Conservation (phyloP, 768 basidiomycete genomes). For the Pulveroboletus sp. region DNA sequence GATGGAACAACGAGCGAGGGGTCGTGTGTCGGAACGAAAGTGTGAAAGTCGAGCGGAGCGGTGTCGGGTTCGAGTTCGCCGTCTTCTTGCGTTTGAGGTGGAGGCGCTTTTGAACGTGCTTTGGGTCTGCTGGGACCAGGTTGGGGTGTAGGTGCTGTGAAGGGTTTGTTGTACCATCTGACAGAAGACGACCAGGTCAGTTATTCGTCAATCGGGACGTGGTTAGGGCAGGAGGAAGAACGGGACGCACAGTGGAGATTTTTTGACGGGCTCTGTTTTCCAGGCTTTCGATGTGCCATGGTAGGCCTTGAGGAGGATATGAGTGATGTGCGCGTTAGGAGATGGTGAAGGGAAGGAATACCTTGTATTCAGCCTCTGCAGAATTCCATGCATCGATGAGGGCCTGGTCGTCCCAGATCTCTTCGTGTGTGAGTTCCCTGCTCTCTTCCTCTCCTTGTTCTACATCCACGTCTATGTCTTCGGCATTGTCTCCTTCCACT, state of each 20-base stretch:
- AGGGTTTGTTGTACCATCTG: conserved; percentile 74
- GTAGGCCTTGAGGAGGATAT: conserved; percentile 38
- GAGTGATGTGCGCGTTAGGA: not conserved
- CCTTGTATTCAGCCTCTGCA: conserved; percentile 77
- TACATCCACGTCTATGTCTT: conserved; percentile 28
- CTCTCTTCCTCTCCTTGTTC: conserved; percentile 44
- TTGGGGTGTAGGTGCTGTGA: conserved; percentile 7
- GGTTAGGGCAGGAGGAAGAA: not conserved
- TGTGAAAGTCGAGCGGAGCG: conserved; percentile 61
- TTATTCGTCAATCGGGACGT: not conserved
- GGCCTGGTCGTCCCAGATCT: conserved; percentile 85
- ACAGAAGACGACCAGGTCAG: not conserved
- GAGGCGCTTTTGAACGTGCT: not conserved
- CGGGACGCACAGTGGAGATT: conserved; percentile 62
- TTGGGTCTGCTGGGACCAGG: conserved; percentile 7
- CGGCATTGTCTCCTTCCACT: conserved; percentile 18
- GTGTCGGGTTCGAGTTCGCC: conserved; percentile 46
- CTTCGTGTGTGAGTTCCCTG: conserved; percentile 60
- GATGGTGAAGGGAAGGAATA: conserved; percentile 12
- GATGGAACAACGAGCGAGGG: conserved; percentile 46
- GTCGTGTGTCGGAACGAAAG: conserved; percentile 67
- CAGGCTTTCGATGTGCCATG: conserved; percentile 66
- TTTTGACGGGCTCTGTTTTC: conserved; percentile 67
- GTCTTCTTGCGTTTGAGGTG: not conserved
- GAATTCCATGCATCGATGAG: conserved; percentile 82